phyloP scores from a whole-genome alignment of 179 eudicot genomes.

The Dionaea muscipula region DNA sequence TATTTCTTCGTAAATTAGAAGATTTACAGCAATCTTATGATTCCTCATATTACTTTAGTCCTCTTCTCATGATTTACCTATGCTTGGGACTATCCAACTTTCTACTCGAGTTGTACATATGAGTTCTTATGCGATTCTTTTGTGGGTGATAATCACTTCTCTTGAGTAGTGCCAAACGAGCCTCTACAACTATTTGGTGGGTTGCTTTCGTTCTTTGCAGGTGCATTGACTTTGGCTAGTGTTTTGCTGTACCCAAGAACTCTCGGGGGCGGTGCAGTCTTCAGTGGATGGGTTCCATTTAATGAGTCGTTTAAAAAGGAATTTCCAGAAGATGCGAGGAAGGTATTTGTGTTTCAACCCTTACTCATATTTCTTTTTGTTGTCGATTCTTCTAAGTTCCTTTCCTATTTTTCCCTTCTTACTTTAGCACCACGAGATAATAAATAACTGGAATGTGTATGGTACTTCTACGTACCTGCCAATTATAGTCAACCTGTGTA shows the following conservation, averaged over 20 bases:
- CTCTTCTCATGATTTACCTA: no score
- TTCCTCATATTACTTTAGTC: no score
- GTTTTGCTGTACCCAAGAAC: slow-evolving; percentile 79
- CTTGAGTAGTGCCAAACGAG: not conserved
- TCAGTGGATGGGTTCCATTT: slow-evolving; percentile 97
- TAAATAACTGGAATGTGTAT: no score
- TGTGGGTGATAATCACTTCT: no score
- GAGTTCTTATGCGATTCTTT: not conserved
- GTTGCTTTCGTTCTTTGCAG: slow-evolving; percentile 28
- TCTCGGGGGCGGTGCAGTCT: slow-evolving; percentile 90
- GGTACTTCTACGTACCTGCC: no score
- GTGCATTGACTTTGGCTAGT: slow-evolving; percentile 96
- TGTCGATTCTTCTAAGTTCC: no score
- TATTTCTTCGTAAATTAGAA: no score
- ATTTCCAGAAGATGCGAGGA: slow-evolving; percentile 61
- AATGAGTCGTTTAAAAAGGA: slow-evolving; percentile 49
- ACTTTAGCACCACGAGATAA: no score
- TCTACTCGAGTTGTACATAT: not conserved
- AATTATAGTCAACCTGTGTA: no score
- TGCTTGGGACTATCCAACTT: not conserved
- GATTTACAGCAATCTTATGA: no score
- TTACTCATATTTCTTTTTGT: not conserved
- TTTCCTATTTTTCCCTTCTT: no score
- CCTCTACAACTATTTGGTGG: not conserved
- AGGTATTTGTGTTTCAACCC: slow-evolving; percentile 29